A percentile compares a stretch with the other conserved stretches of the same genome.
Evolutionary conservation across 371 early-diverging fungal species (phyloP).

Genomic region (Racocetra persica): DNA sequence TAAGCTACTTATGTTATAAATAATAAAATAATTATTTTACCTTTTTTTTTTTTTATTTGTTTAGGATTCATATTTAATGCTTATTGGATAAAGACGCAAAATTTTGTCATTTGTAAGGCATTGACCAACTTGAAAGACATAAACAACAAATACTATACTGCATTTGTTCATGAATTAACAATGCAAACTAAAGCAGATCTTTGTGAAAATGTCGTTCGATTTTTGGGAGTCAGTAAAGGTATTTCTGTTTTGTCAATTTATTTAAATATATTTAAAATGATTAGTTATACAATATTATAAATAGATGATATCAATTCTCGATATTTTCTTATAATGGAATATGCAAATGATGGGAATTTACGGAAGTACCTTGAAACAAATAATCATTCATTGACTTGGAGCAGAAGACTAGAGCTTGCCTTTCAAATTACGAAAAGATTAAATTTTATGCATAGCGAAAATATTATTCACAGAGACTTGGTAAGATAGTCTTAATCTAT

Average conservation of each 20-base stretch:
- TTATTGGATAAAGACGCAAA: background rate
- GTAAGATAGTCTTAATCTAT: background rate
- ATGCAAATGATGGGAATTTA: constrained; percentile 29
- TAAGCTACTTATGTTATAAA: too few relatives aligned
- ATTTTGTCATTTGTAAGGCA: background rate
- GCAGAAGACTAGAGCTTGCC: background rate
- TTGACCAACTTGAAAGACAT: background rate
- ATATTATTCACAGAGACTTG: background rate
- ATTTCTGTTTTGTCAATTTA: too few relatives aligned
- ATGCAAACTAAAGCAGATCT: background rate
- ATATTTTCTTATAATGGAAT: constrained; percentile 26
- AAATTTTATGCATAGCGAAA: too few relatives aligned
- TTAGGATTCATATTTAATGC: background rate
- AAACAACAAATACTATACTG: background rate
- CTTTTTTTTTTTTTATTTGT: too few relatives aligned
- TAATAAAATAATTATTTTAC: too few relatives aligned
- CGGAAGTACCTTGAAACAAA: background rate
- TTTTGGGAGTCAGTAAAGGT: constrained; percentile 14
- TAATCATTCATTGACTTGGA: background rate
- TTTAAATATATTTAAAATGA: background rate
- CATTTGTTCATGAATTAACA: constrained; percentile 3
- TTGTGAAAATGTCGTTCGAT: constrained; percentile 11
- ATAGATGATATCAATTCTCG: background rate
- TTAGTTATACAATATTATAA: background rate
- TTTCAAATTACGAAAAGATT: constrained; percentile 18